phyloP scores from a whole-genome alignment of 2,329 filamentous ascomycete genomes.

The Alternaria hordeiaustralica region DNA sequence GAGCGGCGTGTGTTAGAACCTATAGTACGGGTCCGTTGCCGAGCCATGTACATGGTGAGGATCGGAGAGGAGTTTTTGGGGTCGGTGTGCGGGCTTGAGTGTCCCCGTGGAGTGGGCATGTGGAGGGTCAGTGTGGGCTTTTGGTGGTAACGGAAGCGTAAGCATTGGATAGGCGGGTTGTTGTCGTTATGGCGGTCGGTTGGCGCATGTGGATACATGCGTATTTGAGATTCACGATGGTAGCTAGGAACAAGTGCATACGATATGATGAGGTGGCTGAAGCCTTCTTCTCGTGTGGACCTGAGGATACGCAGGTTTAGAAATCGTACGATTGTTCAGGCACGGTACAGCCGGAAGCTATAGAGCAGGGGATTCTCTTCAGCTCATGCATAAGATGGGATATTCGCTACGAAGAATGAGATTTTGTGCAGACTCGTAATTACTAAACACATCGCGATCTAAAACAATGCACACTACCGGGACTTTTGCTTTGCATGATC shows the following conservation, averaged over 20 bases:
- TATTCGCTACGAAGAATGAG: not conserved
- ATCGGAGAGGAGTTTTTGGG: not conserved
- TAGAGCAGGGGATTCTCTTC: not conserved
- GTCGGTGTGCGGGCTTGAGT: not conserved
- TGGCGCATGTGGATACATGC: not conserved
- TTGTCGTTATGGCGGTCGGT: not conserved
- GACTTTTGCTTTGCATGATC: conserved; percentile 23
- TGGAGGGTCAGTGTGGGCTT: not conserved
- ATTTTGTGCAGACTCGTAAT: not conserved
- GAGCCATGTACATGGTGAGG: not conserved
- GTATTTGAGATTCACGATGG: not conserved
- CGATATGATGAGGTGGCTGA: not conserved
- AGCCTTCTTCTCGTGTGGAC: not conserved
- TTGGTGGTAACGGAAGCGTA: not conserved
- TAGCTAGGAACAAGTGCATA: not conserved
- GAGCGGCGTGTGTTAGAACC: conserved; percentile 15
- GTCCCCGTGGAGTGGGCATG: not conserved
- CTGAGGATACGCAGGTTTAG: not conserved
- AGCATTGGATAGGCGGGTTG: not conserved
- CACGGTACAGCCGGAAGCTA: not conserved
- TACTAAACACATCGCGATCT: conserved; percentile 1
- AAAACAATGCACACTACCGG: conserved; percentile 2
- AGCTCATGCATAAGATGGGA: not conserved
- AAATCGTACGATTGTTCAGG: not conserved
- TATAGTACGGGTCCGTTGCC: conserved; percentile 10